Conservation (phyloP, 805 yeast species). For the Starmera caribaea region DNA sequence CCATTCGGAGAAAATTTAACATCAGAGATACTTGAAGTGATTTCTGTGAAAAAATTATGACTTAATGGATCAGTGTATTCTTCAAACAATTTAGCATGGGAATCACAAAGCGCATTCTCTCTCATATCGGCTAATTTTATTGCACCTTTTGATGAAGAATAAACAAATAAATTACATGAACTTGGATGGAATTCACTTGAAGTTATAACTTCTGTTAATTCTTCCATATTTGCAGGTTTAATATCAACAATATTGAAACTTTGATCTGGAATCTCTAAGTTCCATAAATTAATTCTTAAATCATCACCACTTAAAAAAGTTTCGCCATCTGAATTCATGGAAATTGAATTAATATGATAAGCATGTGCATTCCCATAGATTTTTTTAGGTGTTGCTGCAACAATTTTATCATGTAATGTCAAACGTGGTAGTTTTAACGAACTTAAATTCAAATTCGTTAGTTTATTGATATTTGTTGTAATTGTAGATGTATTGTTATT, state of each 20-base stretch:
- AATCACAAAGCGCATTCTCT: constrained; percentile 86
- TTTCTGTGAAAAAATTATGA: constrained; percentile 95
- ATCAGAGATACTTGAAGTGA: constrained; percentile 89
- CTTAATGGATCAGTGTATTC: constrained; percentile 88
- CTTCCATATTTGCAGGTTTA: constrained; percentile 98
- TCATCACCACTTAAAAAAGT: constrained; percentile 92
- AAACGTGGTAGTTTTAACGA: constrained; percentile 73
- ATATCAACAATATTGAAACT: constrained; percentile 95
- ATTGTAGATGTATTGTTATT: constrained; percentile 4
- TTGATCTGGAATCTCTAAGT: constrained; percentile 87
- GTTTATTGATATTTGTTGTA: constrained; percentile 10
- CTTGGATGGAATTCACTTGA: constrained; percentile 93
- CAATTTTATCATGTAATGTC: constrained; percentile 89
- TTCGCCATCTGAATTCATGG: constrained; percentile 92
- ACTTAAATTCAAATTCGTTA: constrained; percentile 26
- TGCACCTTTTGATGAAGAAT: constrained; percentile 91
- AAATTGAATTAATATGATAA: constrained; percentile 92
- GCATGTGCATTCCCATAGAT: constrained; percentile 96
- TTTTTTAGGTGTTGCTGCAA: constrained; percentile 89
- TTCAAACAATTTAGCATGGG: constrained; percentile 79
- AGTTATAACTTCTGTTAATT: constrained; percentile 94
- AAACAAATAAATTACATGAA: constrained; percentile 89
- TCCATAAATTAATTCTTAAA: constrained; percentile 92
- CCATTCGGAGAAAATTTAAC: constrained; percentile 90
- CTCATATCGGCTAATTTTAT: constrained; percentile 96